Base-by-base conservation (phyloP, 2,329 filamentous ascomycete genomes). In the Penicillium sp. region DNA sequence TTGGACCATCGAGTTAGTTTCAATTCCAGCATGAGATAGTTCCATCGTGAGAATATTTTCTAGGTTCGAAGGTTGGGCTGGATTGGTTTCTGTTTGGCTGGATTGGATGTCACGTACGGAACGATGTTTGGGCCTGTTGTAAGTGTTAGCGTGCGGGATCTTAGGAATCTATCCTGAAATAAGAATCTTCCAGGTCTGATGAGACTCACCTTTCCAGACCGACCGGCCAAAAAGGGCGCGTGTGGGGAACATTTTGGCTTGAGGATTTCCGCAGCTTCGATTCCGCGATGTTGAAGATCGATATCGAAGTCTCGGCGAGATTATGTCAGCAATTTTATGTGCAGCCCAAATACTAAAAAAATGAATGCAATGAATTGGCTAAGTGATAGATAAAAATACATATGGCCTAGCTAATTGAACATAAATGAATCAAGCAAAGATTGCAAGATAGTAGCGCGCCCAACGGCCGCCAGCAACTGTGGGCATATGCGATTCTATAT, bases 201-300 rank as follows among this genome's bases (percentile, higher is more conserved):
- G 2, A n/a, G 35, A 36, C 38, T 63, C 75, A 91, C 90, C 90
- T 82, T 95, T 95, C 90, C 90, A 95, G 69, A 92, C 87, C 47
- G 90, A 94, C 66, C 90, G 87, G 77, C 86, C 86, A 36, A 89
- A 72, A 17, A 90, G 81, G 67, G 79, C 80, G 69, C 85, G 80
- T 65, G 88, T 90, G 60, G 86, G 82, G 72, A 86, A 82, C 88
- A 91, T 91, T 65, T 69, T 77, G 60, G 52, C 56, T 43, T 53
- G 56, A 53, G 46, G 53, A 38, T 57, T 56, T 48, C 55, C 45
- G 54, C 55, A 53, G 47, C 46, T 56, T 40, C 22, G 37, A 48
- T 57, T 56, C 45, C 53, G 50, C 28, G 54, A 61, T 58, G 60
- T 63, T 60, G 60, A 63, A 64, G 54, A 58, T 46, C 42, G 28